Evolutionary conservation across 177 flowering plant species (phyloP).

Genomic region (Vitis hybrid): DNA sequence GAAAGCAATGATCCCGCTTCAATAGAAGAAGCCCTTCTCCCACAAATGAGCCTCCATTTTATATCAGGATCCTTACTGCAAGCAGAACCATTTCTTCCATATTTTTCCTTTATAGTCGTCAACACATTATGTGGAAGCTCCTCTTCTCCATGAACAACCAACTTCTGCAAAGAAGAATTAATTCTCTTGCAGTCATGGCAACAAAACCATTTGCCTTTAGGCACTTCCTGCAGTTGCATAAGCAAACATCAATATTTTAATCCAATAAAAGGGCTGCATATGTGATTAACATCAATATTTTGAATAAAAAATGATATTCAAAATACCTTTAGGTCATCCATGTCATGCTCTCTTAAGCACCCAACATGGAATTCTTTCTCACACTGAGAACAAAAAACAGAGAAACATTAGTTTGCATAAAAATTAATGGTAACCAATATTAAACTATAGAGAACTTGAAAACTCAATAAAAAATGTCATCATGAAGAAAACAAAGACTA

Average conservation of each 20-base stretch:
- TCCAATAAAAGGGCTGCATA: no score
- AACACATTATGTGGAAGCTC: slow-evolving; percentile 46
- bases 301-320: neutral
- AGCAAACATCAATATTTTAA: no score
- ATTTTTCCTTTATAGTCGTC: slow-evolving; percentile 45
- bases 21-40: slow-evolving; percentile 41
- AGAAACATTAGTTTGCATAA: neutral
- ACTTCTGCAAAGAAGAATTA: slow-evolving; percentile 45
- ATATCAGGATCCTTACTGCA: slow-evolving; percentile 37
- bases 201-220: slow-evolving; percentile 85
- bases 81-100: slow-evolving; percentile 20
- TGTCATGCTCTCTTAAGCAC: slow-evolving; percentile 70
- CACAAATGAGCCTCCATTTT: slow-evolving; percentile 74
- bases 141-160: slow-evolving; percentile 51
- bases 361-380: slow-evolving; percentile 92
- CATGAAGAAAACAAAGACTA: neutral
- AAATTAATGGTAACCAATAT: neutral
- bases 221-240: slow-evolving; percentile 60
- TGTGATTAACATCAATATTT: neutral
- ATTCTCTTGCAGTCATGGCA: slow-evolving; percentile 51
- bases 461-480: neutral
- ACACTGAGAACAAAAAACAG: slow-evolving; percentile 46
- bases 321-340: slow-evolving; percentile 72
- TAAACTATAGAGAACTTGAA: neutral
- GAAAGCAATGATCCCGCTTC: slow-evolving; percentile 51